These are phyloP conservation scores for Fusarium sublunatum DNA, from an alignment of 2,329 filamentous ascomycete genomes.

Conservation along the genomic window DNA sequence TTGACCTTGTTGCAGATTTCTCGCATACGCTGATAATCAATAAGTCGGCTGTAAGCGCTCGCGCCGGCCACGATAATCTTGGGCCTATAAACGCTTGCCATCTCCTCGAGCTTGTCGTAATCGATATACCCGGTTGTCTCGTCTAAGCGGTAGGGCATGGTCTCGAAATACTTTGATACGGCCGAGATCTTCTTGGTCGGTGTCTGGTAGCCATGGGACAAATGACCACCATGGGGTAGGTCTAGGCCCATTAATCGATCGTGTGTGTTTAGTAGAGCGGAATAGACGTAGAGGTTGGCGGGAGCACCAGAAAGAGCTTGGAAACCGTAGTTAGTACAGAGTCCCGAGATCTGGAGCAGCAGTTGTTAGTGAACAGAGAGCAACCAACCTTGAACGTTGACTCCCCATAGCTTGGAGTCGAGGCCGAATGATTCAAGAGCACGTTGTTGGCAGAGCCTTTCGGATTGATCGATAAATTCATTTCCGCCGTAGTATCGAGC, in stretches of 20 bases:
- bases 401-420: conserved; percentile 89
- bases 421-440: conserved; percentile 89
- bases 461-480: conserved; percentile 92
- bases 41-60: conserved; percentile 93
- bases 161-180: conserved; percentile 99
- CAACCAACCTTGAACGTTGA: conserved; percentile 88
- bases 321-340: conserved; percentile 20
- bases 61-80: conserved; percentile 96
- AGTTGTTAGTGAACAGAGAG: not conserved
- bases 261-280: conserved; percentile 89
- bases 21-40: conserved; percentile 94
- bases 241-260: conserved; percentile 98
- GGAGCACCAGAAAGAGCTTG: conserved; percentile 79
- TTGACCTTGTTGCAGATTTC: conserved; percentile 91
- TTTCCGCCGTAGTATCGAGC: conserved; percentile 97
- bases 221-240: conserved; percentile 93
- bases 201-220: conserved; percentile 97
- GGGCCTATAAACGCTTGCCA: conserved; percentile 88
- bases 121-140: conserved; percentile 93
- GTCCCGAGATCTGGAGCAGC: not conserved
- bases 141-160: conserved; percentile 91
- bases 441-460: conserved; percentile 88
- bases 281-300: conserved; percentile 92
- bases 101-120: conserved; percentile 89
- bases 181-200: conserved; percentile 96